Conservation (phyloP, 2,329 filamentous ascomycete genomes). For the Pyricularia grisea region DNA sequence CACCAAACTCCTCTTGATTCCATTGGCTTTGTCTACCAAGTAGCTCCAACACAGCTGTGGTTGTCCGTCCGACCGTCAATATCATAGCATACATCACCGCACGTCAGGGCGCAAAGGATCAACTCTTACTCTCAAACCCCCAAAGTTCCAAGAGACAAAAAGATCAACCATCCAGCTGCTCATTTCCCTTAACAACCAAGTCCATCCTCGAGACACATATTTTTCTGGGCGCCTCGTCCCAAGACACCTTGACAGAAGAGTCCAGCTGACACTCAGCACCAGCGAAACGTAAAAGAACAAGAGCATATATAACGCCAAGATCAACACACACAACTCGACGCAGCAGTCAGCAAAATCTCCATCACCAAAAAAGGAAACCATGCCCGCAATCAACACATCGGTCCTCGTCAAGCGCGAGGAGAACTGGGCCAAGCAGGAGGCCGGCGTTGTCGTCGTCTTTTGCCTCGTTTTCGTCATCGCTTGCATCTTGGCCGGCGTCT, state of each 20-base stretch:
- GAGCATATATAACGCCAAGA: neutral
- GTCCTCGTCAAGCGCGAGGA: slow-evolving; percentile 9
- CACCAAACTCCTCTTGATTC: neutral
- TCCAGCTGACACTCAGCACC: neutral
- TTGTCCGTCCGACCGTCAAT: neutral
- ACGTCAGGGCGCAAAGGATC: neutral
- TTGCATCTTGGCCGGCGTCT: slow-evolving; percentile 37
- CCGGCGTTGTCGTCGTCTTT: slow-evolving; percentile 54
- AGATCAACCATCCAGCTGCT: neutral
- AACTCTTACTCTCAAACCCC: neutral
- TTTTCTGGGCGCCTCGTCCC: neutral
- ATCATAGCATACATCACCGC: neutral
- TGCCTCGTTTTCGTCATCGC: slow-evolving; percentile 48
- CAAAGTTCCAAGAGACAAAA: neutral
- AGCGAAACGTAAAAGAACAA: neutral
- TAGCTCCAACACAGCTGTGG: neutral
- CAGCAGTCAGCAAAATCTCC: no score
- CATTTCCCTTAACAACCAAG: neutral
- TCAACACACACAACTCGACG: neutral
- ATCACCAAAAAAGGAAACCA: neutral
- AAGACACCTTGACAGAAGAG: neutral
- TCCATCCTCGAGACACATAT: neutral
- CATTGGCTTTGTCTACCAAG: neutral
- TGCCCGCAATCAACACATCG: slow-evolving; percentile 1
- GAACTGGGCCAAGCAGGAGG: slow-evolving; percentile 48